Evolutionary conservation across 2,329 filamentous ascomycete species (phyloP), one percentile per base, ranked within the genome.

Genomic region (Cladosporium sp.): DNA sequence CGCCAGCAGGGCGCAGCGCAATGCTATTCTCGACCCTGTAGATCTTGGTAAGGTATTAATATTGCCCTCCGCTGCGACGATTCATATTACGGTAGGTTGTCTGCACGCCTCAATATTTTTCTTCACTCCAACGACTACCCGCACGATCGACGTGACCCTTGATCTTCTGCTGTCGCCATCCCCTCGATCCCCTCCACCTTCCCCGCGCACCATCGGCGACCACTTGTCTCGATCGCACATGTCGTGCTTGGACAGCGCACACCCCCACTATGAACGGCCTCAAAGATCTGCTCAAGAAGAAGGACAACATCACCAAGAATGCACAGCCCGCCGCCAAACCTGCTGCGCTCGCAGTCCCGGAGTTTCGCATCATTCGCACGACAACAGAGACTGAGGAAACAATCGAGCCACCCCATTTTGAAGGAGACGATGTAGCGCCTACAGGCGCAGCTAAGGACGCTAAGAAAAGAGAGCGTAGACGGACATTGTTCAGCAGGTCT

Each of bases 331-430:
- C 54, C 28, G 12, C 25, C 20, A 43, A 49, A n/a, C 17, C 58
- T 57, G 39, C 60, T 36, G 63, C 45, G 38, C 58, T 66, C 40
- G 61, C 34, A 6, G 62, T 66, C 1, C 86, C 88, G 59, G 86
- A 89, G 66, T 91, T 97, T 77, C 90, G 82, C 63, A 91, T 97
- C 76, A 82, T 94, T 69, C 88, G 92, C 62, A 88, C 90, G 64
- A 93, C 96, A 70, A 96, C 92, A 1, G 76, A 86, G 64, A 86
- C 87, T 1, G 84, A 92, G 71, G 91, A 97, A 73, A 78, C 88
- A 64, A 90, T 96, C 71, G 80, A 85, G 58, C 89, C 90, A 11
- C 88, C 91, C 6, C 71, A 72, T 55, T 81, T 80, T 65, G 75
- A 75, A 14, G 78, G 77, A 59, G 80, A 80, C 55, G 59, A 66